These are phyloP conservation scores for Penicillium sp. DNA, from an alignment of 2,329 filamentous ascomycete genomes.

Conservation along the genomic window DNA sequence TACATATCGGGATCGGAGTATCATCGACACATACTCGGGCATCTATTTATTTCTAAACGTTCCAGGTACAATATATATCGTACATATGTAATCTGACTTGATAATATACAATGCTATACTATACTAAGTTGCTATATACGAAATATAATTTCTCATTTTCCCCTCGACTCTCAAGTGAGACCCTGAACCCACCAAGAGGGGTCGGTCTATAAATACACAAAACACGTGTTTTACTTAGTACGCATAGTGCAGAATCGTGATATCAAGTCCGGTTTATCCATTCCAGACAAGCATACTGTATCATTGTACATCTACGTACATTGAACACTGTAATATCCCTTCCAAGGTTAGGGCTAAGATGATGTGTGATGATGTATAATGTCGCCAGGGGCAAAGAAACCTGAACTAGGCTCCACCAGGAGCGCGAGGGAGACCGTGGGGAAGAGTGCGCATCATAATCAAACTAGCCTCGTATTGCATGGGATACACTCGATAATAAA, in stretches of 20 bases:
- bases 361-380: background rate
- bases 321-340: background rate
- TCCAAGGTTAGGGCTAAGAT: background rate
- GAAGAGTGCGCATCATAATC: slow-evolving; percentile 26
- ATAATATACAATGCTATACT: background rate
- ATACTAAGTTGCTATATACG: background rate
- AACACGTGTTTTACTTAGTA: background rate
- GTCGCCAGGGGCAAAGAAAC: slow-evolving; percentile 16
- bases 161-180: slow-evolving; percentile 6
- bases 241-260: background rate
- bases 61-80: background rate
- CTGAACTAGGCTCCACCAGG: slow-evolving; percentile 9
- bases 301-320: background rate
- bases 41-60: background rate
- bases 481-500: background rate
- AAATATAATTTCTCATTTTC: background rate
- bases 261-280: background rate
- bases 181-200: slow-evolving; percentile 19
- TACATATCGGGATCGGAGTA: slow-evolving; percentile 4
- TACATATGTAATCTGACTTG: background rate
- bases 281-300: background rate
- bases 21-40: background rate
- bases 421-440: slow-evolving; percentile 19
- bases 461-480: slow-evolving; percentile 12
- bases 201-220: background rate